Base-by-base conservation (phyloP, 108 stramenopile species). In the Nitzschia palea region DNA sequence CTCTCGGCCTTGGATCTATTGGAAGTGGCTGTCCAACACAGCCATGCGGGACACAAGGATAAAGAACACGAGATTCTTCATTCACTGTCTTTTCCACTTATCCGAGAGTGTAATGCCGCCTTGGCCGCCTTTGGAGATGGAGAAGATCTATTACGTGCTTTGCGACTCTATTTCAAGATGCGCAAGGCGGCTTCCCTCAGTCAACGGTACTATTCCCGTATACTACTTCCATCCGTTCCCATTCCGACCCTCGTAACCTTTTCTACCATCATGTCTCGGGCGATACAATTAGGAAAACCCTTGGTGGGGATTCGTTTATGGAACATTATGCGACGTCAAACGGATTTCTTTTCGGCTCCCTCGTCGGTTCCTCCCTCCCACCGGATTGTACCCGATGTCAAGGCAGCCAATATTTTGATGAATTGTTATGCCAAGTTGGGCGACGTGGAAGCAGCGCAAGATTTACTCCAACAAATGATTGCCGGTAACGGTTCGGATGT, bases 221-320 rank as follows among this genome's bases (percentile, higher is more conserved):
- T 65, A 35, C 55, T 31, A 43, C 34, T 27, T 23, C 43, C 31
- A 20, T 23, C 37, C 3, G 66, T 74, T 31, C 88, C 90, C 20
- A 71, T 64, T 5, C 95, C 95, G 8, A 90, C 86, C 1, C 67
- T 93, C 9, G 91, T 93, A 15, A 90, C 95, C 4, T 95, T 89
- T 53, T 91, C 87, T 2, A 93, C 95, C 9, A 72, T 95, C 32
- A 95, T 95, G 88, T 91, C 89, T 47, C 72, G 91, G 28, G 91
- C 95, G n/a, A 67, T 90, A 4, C 58, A 77, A 34, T 47, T 85
- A 32, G 81, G 86, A 0, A 95, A 95, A 65, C 84, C 84, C 36
- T 52, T 61, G 50, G 82, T 95, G 15, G 87, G 91, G 14, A 62
- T 93, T n/a, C 77, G 91, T 14, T 58, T 95, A 18, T 95, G 90